Base-by-base conservation (phyloP, 768 basidiomycete species). In the Guyanaporus albipodus region DNA sequence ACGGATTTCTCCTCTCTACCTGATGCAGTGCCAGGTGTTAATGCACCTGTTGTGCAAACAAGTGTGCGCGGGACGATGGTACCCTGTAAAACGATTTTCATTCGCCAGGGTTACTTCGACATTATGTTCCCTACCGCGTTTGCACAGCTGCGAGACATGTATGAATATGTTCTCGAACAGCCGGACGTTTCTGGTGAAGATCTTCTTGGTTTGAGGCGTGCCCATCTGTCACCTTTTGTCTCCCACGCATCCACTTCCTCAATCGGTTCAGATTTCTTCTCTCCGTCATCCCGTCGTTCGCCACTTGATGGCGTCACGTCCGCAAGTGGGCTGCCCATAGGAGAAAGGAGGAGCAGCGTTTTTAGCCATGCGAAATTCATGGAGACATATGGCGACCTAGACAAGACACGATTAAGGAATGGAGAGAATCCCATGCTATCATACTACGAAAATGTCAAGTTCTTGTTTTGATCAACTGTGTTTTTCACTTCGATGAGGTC, bases 101-200 rank as follows among this genome's bases (percentile, higher is more conserved):
- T 99, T 48, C 84, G 83, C 57, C 95, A 88, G 60, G 96, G 96
- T 8, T 94, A 84, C 70, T 99, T 99, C 66, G 96, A 99, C 66
- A 98, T 98, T 50, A 91, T 99, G 73, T 99, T 99, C 72, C 96
- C 96, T 9, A 98, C 95, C 11, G 73, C 90, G 62, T 97, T 97
- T 54, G 79, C 78, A 42, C 77, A 75, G 18, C 74, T 98, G 44
- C 74, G 88, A 38, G 91, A 95, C 62, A 89, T 94, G 80, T 97
- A 97, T 67, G 88, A 93, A 60, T 74, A 82, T 54, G 76, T 85
- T 45, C 79, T 98, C 49, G 77, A 83, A 29, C 77, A 80, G 57
- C 80, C 83, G 4, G 53, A 56, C 31, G 70, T 71, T 8, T 42
- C 35, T 4, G 22, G 28, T 21, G 46, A 56, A 18, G 48, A 54